These are phyloP conservation scores for Linaria vulgaris DNA, from an alignment of 257 asterid species.

Conservation along the genomic window DNA sequence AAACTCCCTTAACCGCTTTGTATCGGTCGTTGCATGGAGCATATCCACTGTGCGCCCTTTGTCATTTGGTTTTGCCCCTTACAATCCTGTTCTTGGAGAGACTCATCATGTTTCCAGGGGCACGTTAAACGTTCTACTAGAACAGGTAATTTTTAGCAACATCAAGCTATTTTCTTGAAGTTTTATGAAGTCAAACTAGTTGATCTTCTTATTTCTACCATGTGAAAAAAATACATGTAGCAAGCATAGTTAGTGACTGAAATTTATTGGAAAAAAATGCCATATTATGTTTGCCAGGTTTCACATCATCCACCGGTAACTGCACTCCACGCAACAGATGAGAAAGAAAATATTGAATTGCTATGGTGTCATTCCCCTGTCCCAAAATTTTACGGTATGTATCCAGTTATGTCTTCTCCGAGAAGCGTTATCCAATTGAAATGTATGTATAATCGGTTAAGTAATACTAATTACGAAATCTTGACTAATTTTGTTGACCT, in stretches of 20 bases:
- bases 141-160: conserved; percentile 52
- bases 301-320: conserved; percentile 92
- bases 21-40: conserved; percentile 77
- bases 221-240: too few species aligned
- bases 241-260: too few species aligned
- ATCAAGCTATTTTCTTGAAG: too few species aligned
- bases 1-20: conserved; percentile 44
- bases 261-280: background rate
- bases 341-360: conserved; percentile 49
- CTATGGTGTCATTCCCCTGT: conserved; percentile 67
- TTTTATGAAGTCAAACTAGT: too few species aligned
- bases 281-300: conserved; percentile 39
- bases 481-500: too few species aligned
- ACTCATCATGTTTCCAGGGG: conserved; percentile 81
- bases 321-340: conserved; percentile 87
- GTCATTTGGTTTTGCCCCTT: conserved; percentile 80
- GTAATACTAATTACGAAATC: too few species aligned
- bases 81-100: conserved; percentile 88
- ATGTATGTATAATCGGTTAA: too few species aligned
- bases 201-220: too few species aligned
- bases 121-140: conserved; percentile 62
- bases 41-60: conserved; percentile 73
- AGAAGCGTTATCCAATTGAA: too few species aligned
- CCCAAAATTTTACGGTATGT: conserved; percentile 73
- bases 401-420: background rate